Percentiles rank a stretch among this genome's conserved stretches.
These are phyloP conservation scores for Escovopsis weberi DNA, from an alignment of 2,329 filamentous ascomycete genomes.

Conservation along the genomic window DNA sequence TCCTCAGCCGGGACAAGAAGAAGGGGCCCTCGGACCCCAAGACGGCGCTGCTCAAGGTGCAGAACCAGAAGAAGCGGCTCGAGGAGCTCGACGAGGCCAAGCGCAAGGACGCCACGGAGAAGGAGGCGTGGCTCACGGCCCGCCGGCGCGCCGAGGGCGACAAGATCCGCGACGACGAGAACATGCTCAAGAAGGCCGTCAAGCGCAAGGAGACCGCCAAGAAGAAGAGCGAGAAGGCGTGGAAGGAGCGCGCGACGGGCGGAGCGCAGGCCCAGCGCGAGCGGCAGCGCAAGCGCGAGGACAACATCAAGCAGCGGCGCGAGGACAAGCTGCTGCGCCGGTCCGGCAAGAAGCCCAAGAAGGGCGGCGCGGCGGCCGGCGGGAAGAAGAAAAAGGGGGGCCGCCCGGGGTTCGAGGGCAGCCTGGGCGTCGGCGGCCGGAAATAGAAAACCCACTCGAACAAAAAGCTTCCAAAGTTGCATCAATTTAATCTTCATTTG, in stretches of 20 bases:
- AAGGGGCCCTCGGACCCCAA: constrained; percentile 76
- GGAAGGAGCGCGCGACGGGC: constrained; percentile 57
- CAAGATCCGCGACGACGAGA: constrained; percentile 74
- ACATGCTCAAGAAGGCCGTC: constrained; percentile 79
- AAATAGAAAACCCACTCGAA: constrained; percentile 24
- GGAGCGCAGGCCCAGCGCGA: constrained; percentile 65
- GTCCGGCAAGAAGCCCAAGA: constrained; percentile 43
- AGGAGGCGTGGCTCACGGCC: constrained; percentile 87
- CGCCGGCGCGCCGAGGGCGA: constrained; percentile 82
- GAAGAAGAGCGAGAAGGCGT: constrained; percentile 83
- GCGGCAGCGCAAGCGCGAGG: constrained; percentile 69
- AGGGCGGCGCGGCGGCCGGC: constrained; percentile 1
- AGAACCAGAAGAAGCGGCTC: constrained; percentile 75
- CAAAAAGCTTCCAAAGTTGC: neutral
- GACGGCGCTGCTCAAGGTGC: constrained; percentile 69
- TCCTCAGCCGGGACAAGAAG: constrained; percentile 40
- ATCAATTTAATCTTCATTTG: neutral
- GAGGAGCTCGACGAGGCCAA: constrained; percentile 63
- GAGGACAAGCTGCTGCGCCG: constrained; percentile 54
- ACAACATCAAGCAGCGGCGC: constrained; percentile 58
- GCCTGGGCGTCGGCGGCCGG: constrained; percentile 42
- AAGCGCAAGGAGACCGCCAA: constrained; percentile 86
- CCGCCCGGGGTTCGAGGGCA: constrained; percentile 55
- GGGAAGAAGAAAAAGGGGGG: constrained; percentile 31
- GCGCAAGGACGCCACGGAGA: constrained; percentile 75